Conservation (phyloP, 2,329 filamentous ascomycete genomes). For the Xylaria hypoxylon region DNA sequence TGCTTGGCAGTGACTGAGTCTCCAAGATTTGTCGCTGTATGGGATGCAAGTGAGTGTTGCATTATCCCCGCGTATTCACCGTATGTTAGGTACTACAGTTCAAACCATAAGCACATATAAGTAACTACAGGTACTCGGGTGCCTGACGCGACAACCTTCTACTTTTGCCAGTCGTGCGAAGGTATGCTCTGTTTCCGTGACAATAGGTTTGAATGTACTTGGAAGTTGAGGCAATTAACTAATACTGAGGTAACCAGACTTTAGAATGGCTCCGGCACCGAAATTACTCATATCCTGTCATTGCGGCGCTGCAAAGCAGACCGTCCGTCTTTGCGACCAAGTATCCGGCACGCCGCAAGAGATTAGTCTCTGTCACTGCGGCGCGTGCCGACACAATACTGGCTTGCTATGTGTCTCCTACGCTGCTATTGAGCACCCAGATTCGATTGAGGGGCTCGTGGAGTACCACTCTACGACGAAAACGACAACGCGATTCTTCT, state of each 20-base stretch:
- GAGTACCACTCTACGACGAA: slow-evolving; percentile 30
- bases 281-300: slow-evolving; percentile 46
- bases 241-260: neutral
- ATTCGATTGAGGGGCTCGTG: slow-evolving; percentile 35
- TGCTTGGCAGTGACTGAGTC: too few species aligned
- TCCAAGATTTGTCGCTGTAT: too few species aligned
- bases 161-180: too few species aligned
- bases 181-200: too few species aligned
- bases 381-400: slow-evolving; percentile 49
- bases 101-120: too few species aligned
- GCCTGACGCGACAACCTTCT: too few species aligned
- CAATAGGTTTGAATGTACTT: too few species aligned
- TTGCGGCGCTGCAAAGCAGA: slow-evolving; percentile 46
- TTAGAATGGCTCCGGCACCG: slow-evolving; percentile 22
- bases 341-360: slow-evolving; percentile 3
- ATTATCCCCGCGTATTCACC: too few species aligned
- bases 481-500: slow-evolving; percentile 53
- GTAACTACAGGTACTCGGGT: too few species aligned
- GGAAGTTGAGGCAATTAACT: neutral
- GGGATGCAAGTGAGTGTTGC: too few species aligned
- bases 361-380: slow-evolving; percentile 52
- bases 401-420: slow-evolving; percentile 57
- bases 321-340: slow-evolving; percentile 23
- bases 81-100: too few species aligned
- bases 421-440: slow-evolving; percentile 45